A percentile compares a stretch with the other conserved stretches of the same genome.
phyloP scores from a whole-genome alignment of 1,284 basidiomycete species.

The Sporisorium sorghi region DNA sequence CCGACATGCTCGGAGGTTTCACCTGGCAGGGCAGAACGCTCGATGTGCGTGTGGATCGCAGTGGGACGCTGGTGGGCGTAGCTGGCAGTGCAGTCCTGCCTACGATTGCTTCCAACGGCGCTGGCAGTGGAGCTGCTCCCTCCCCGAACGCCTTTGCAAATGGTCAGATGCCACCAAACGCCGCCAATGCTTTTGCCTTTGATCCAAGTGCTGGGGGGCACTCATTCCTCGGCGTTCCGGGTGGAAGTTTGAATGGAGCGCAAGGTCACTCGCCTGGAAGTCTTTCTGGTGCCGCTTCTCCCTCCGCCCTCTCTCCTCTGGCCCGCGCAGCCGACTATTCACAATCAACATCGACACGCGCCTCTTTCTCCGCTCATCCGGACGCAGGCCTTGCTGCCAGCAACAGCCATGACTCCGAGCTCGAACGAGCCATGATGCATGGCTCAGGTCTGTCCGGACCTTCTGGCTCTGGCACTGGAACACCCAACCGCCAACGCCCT shows the following conservation, averaged over 20 bases:
- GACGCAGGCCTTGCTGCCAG: slow-evolving; percentile 10
- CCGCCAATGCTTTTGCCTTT: not conserved
- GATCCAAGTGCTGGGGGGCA: slow-evolving; percentile 11
- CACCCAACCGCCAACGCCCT: slow-evolving; percentile 22
- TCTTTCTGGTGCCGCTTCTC: slow-evolving; percentile 27
- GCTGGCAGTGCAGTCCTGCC: slow-evolving; percentile 41
- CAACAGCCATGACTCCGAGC: slow-evolving; percentile 14
- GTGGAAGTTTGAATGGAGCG: slow-evolving; percentile 5
- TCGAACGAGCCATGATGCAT: slow-evolving; percentile 40
- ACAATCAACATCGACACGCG: slow-evolving; percentile 12
- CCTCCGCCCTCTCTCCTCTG: slow-evolving; percentile 17
- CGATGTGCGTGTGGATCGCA: slow-evolving; percentile 63
- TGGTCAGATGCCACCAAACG: not conserved
- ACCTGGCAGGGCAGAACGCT: slow-evolving; percentile 68
- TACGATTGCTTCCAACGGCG: slow-evolving; percentile 13
- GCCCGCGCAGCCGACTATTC: slow-evolving; percentile 14
- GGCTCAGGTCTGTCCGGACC: slow-evolving; percentile 8
- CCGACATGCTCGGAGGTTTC: slow-evolving; percentile 70
- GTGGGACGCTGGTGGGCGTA: slow-evolving; percentile 51
- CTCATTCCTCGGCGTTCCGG: slow-evolving; percentile 32
- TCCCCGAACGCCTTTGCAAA: slow-evolving; percentile 12
- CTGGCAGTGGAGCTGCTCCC: not conserved
- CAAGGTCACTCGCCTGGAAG: slow-evolving; percentile 12
- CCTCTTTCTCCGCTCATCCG: slow-evolving; percentile 26
- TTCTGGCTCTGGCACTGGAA: slow-evolving; percentile 16